Base-by-base conservation (phyloP, 257 asterid species). In the Solanum paucissectum region DNA sequence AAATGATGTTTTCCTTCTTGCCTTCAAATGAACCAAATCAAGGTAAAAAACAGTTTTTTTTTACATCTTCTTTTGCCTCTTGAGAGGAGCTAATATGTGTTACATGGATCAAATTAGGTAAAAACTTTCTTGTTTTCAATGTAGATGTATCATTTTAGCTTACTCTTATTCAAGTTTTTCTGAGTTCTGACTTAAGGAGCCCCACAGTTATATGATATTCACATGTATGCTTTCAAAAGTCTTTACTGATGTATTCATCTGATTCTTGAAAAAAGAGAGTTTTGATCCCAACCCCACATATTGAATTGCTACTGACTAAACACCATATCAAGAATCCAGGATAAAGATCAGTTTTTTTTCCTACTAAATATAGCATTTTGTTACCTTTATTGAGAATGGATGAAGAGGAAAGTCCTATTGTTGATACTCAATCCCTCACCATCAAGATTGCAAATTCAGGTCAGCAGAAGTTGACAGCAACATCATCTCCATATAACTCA, bases 401-500 rank as follows among this genome's bases (percentile, higher is more conserved):
- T 87, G 92, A 90, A 86, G 91, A 88, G 40, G 75, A 85, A 36
- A 64, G 66, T 33, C 88, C 87, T 52, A 60, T 85, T 49, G 79
- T 93, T 69, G 94, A 93, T 84, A 81, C 94, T 37, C 92, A 88
- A 72, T 83, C 94, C 55, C 97, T 96, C 42, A 93, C 94, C 74
- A 90, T 95, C 89, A 92, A 93, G 88, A 93, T 91, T 46, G 87
- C 95, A 4, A 89, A 58, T 87, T 87, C 94, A 37, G 58, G 76
- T 83, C 89, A 58, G 27, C 89, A 86, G 36, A 89, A 87, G 58
- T 38, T 92, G 42, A 81, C 98, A 55, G 86, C 89, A 27, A 42
- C 95, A 74, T 91, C 97, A 42, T 95, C 98, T 46, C 94, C 96
- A 11, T 93, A 89, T 91, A 89, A 88, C 92, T 96, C 98, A 27